Conservation (phyloP, 2,329 filamentous ascomycete genomes). For the Epichloe uncinata region DNA sequence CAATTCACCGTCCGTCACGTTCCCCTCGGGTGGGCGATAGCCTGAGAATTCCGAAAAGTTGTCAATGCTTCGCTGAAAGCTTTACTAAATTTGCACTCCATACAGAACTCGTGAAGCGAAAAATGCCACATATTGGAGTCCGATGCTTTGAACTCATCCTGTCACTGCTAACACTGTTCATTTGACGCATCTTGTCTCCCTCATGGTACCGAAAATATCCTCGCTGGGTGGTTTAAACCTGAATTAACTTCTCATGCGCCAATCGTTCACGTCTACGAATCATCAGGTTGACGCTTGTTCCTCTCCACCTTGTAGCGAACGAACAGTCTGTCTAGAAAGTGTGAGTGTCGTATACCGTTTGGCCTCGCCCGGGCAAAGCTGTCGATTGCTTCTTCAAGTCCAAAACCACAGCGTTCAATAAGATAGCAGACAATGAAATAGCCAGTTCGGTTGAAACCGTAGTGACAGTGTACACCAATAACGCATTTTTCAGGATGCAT, state of each 20-base stretch:
- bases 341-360: slow-evolving; percentile 76
- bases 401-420: slow-evolving; percentile 64
- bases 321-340: slow-evolving; percentile 76
- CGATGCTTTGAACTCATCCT: too few species aligned
- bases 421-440: slow-evolving; percentile 85
- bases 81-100: too few species aligned
- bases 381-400: slow-evolving; percentile 64
- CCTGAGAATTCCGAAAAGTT: too few species aligned
- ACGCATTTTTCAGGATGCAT: slow-evolving; percentile 28
- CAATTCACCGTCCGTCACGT: too few species aligned
- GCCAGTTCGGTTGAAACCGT: slow-evolving; percentile 88
- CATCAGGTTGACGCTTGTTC: neutral
- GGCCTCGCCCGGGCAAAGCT: slow-evolving; percentile 60
- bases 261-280: slow-evolving; percentile 51
- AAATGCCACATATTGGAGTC: too few species aligned
- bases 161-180: too few species aligned
- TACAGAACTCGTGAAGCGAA: too few species aligned
- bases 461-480: slow-evolving; percentile 86
- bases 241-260: neutral
- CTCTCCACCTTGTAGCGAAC: slow-evolving; percentile 49
- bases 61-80: too few species aligned
- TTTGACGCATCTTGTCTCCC: too few species aligned
- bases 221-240: neutral
- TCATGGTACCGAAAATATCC: too few species aligned
- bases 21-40: too few species aligned